Percentiles rank a stretch among this genome's conserved stretches.
Evolutionary conservation across 2,329 filamentous ascomycete genomes (phyloP).

Genomic region (Fusarium nematophilum): DNA sequence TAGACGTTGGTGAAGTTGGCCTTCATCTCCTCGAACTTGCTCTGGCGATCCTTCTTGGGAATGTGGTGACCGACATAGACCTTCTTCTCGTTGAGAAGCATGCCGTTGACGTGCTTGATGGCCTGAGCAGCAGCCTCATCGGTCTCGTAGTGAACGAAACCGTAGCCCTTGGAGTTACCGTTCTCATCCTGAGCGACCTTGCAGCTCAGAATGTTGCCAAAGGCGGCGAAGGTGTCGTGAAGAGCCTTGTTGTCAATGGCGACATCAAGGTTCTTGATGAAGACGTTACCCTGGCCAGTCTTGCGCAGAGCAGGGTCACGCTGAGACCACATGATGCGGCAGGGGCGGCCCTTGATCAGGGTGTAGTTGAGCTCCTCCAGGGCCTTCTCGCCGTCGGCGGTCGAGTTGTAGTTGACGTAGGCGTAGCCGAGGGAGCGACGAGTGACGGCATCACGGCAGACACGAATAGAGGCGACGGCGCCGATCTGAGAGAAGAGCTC

Average conservation of each 20-base stretch:
- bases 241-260: constrained; percentile 99
- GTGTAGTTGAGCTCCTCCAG: constrained; percentile 99
- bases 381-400: constrained; percentile 94
- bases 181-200: constrained; percentile 99
- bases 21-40: constrained; percentile 99
- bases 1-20: constrained; percentile 99
- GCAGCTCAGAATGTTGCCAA: constrained; percentile 99
- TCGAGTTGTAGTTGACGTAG: constrained; percentile 99
- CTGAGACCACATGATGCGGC: constrained; percentile 99
- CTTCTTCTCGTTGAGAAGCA: constrained; percentile 99
- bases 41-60: constrained; percentile 99
- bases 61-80: constrained; percentile 99
- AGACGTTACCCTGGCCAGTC: constrained; percentile 98
- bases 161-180: constrained; percentile 97
- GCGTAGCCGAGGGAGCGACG: constrained; percentile 98
- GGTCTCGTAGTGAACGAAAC: constrained; percentile 99
- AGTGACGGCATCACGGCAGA: constrained; percentile 98
- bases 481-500: constrained; percentile 99
- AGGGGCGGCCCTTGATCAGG: constrained; percentile 97
- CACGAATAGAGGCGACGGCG: constrained; percentile 98
- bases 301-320: constrained; percentile 98
- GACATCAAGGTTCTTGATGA: constrained; percentile 99
- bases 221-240: constrained; percentile 98
- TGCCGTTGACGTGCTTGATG: constrained; percentile 99
- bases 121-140: constrained; percentile 96